Conservation (phyloP, 441 rosid species). For the Jatropha podagrica region DNA sequence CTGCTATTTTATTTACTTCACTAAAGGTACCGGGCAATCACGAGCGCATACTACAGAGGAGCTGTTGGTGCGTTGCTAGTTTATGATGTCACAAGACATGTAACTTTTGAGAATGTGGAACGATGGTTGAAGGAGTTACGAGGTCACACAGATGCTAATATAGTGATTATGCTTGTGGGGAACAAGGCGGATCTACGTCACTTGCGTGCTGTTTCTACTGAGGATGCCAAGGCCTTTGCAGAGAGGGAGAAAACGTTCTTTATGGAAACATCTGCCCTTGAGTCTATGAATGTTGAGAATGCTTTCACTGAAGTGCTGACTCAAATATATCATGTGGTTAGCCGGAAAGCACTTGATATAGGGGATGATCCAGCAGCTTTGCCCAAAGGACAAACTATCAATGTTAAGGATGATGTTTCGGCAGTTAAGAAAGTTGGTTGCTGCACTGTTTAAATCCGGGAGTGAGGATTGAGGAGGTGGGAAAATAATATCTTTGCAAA, state of each 20-base stretch:
- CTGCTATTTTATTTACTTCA: conserved; percentile 8
- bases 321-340: conserved; percentile 67
- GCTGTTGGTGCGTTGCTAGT: conserved; percentile 90
- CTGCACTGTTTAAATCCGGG: conserved; percentile 41
- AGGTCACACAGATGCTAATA: conserved; percentile 81
- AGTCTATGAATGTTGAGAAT: conserved; percentile 70
- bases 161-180: conserved; percentile 82
- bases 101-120: conserved; percentile 72
- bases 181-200: conserved; percentile 88
- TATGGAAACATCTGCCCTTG: conserved; percentile 86
- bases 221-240: conserved; percentile 68
- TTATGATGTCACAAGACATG: conserved; percentile 82
- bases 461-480: conserved; percentile 16
- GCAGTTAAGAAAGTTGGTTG: conserved; percentile 75
- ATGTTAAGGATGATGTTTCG: conserved; percentile 69
- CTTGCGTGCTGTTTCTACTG: conserved; percentile 69
- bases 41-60: conserved; percentile 85
- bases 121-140: conserved; percentile 80
- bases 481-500: background rate
- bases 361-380: conserved; percentile 55
- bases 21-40: conserved; percentile 77
- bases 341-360: conserved; percentile 80
- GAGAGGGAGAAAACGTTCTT: conserved; percentile 71
- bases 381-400: conserved; percentile 76
- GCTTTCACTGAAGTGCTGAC: conserved; percentile 79